Conservation (phyloP, 306 rosid species). For the Gastrolobium villosum region DNA sequence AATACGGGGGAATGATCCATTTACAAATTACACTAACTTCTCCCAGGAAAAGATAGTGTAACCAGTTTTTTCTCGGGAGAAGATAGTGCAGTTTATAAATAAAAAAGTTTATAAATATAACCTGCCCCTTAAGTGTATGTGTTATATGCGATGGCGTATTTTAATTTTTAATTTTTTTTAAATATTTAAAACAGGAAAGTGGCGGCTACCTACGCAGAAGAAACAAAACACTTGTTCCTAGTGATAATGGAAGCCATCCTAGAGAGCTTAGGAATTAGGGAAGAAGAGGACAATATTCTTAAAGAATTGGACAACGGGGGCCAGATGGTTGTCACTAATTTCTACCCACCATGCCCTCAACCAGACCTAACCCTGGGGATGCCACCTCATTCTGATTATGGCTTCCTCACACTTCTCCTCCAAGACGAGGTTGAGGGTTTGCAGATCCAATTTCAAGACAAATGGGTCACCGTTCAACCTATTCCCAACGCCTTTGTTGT, state of each 20-base stretch:
- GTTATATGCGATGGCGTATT: background rate
- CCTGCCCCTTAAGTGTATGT: too few relatives aligned
- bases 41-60: too few relatives aligned
- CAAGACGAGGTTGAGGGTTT: slow-evolving; percentile 89
- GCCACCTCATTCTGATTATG: slow-evolving; percentile 97
- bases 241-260: slow-evolving; percentile 69
- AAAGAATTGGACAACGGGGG: slow-evolving; percentile 77
- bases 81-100: too few relatives aligned
- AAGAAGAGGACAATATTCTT: slow-evolving; percentile 40
- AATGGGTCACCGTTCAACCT: slow-evolving; percentile 88
- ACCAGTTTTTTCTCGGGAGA: too few relatives aligned
- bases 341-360: slow-evolving; percentile 90
- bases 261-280: slow-evolving; percentile 74
- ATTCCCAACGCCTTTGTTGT: slow-evolving; percentile 79
- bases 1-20: too few relatives aligned
- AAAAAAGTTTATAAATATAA: too few relatives aligned
- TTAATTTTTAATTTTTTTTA: background rate
- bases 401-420: slow-evolving; percentile 89
- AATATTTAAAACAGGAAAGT: slow-evolving; percentile 54
- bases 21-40: too few relatives aligned
- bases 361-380: slow-evolving; percentile 91
- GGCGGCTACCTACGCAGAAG: slow-evolving; percentile 70
- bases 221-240: slow-evolving; percentile 67
- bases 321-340: slow-evolving; percentile 86
- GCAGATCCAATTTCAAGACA: slow-evolving; percentile 69